Evolutionary conservation across 345 rosid species (phyloP).

Genomic region (Linum lewisii): DNA sequence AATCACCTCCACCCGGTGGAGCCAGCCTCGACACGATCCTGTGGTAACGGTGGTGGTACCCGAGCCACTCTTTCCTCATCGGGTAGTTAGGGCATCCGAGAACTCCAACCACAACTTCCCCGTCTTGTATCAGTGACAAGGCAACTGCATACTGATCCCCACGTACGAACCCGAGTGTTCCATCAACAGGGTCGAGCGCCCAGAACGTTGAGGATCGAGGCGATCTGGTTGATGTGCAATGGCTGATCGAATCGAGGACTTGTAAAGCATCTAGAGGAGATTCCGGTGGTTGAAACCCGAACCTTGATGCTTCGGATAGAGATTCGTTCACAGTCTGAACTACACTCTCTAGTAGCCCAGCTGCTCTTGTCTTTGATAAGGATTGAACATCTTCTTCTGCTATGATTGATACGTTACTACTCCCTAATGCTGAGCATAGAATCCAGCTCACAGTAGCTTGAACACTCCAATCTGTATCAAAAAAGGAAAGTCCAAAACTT

Average conservation of each 20-base stretch:
- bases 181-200: conserved; percentile 53
- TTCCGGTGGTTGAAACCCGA: conserved; percentile 34
- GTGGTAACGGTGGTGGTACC: conserved; percentile 44
- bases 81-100: conserved; percentile 58
- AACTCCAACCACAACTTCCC: conserved; percentile 46
- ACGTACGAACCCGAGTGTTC: conserved; percentile 45
- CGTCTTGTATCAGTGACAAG: conserved; percentile 40
- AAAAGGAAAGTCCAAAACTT: neutral
- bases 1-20: conserved; percentile 24
- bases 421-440: conserved; percentile 32
- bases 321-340: conserved; percentile 36
- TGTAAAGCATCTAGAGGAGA: conserved; percentile 24
- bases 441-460: conserved; percentile 51
- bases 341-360: conserved; percentile 27
- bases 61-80: conserved; percentile 45
- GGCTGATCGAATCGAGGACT: conserved; percentile 40
- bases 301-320: conserved; percentile 32
- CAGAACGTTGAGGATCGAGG: conserved; percentile 31
- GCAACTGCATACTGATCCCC: conserved; percentile 58
- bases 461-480: conserved; percentile 43
- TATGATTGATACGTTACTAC: conserved; percentile 29
- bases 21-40: conserved; percentile 43
- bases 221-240: conserved; percentile 35
- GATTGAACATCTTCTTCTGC: conserved; percentile 45
- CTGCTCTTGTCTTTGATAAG: conserved; percentile 23